phyloP scores from a whole-genome alignment of 257 asterid genomes.

The Solanum clarkiae region DNA sequence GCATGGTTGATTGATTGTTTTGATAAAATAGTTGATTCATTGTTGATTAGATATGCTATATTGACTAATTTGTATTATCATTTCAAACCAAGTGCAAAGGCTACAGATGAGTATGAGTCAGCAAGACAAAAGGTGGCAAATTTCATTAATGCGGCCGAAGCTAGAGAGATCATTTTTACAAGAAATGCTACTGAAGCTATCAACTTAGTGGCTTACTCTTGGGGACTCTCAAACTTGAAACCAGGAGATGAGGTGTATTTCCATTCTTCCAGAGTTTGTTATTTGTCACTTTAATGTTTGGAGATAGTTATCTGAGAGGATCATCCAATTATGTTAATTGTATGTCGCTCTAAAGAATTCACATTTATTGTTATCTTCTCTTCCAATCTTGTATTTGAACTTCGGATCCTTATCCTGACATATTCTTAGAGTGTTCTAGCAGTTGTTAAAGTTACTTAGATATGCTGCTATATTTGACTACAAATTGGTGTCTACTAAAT shows the following conservation, averaged over 20 bases:
- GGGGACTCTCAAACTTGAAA: slow-evolving; percentile 78
- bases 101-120: slow-evolving; percentile 77
- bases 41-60: not conserved
- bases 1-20: not conserved
- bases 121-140: slow-evolving; percentile 86
- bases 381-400: not conserved
- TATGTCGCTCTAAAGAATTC: not conserved
- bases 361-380: not conserved
- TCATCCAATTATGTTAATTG: not conserved
- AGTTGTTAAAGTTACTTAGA: not conserved
- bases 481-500: not conserved
- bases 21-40: not conserved
- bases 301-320: not conserved
- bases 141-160: slow-evolving; percentile 55
- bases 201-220: slow-evolving; percentile 84
- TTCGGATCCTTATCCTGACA: not conserved
- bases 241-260: slow-evolving; percentile 74
- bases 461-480: not conserved
- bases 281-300: not conserved
- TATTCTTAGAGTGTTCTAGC: not conserved
- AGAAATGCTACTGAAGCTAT: slow-evolving; percentile 96
- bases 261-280: not conserved
- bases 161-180: slow-evolving; percentile 83
- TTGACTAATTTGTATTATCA: not conserved
- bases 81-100: slow-evolving; percentile 45